These are phyloP conservation scores for Crucihimalaya himalaica DNA, from an alignment of 345 rosid species.

Conservation along the genomic window DNA sequence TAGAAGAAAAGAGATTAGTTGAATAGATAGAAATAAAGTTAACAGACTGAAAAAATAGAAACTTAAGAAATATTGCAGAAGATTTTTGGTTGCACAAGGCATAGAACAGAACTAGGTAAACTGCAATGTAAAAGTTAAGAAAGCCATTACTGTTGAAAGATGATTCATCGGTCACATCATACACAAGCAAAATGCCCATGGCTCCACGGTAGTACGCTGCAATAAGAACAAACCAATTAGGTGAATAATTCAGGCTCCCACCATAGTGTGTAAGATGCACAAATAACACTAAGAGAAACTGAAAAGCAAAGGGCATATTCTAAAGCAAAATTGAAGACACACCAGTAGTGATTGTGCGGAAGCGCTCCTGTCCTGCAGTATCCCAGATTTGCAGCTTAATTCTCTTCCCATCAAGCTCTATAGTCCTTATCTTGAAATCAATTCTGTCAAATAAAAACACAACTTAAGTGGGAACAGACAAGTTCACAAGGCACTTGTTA, in stretches of 20 bases:
- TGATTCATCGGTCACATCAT: slow-evolving; percentile 98
- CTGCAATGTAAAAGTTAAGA: background rate
- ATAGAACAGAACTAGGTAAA: slow-evolving; percentile 1
- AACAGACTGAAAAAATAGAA: background rate
- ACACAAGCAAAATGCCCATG: slow-evolving; percentile 99
- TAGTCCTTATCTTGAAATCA: slow-evolving; percentile 95
- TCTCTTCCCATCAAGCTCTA: slow-evolving; percentile 92
- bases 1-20: background rate
- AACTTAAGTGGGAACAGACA: slow-evolving; percentile 5
- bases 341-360: slow-evolving; percentile 83
- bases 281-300: background rate
- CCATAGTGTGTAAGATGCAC: slow-evolving; percentile 1
- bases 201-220: slow-evolving; percentile 99
- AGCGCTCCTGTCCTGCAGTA: slow-evolving; percentile 48
- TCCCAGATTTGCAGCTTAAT: slow-evolving; percentile 98
- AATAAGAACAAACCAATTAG: slow-evolving; percentile 24
- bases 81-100: slow-evolving; percentile 15
- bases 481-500: background rate
- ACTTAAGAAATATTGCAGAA: background rate
- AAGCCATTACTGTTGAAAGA: slow-evolving; percentile 86
- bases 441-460: slow-evolving; percentile 49
- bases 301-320: background rate
- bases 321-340: background rate
- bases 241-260: background rate
- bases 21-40: background rate